Evolutionary conservation across 2,329 filamentous ascomycete genomes (phyloP).

Genomic region (Nectriaceae sp.): DNA sequence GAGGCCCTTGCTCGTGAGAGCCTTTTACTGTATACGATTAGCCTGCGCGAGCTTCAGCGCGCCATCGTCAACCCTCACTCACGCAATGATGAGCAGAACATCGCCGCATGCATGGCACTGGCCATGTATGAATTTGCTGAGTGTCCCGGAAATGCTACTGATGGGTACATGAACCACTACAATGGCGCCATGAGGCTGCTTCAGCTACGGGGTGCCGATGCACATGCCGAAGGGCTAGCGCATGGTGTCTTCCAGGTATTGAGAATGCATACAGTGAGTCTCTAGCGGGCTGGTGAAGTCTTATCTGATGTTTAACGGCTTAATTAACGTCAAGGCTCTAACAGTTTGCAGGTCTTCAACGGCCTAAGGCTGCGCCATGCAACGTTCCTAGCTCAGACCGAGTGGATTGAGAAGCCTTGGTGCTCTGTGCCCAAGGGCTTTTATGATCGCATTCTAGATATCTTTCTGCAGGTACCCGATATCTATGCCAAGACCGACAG

Average conservation of each 20-base stretch:
- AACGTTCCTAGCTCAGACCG: slow-evolving; percentile 6
- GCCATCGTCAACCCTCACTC: slow-evolving; percentile 3
- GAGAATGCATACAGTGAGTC: slow-evolving; percentile 11
- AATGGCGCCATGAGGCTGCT: slow-evolving; percentile 9
- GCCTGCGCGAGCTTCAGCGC: slow-evolving; percentile 4
- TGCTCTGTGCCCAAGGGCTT: neutral
- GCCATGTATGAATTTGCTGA: slow-evolving; percentile 12
- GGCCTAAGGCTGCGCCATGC: slow-evolving; percentile 4
- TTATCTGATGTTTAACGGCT: neutral
- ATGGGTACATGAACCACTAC: slow-evolving; percentile 10
- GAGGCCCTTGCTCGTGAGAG: neutral
- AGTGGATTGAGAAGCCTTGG: slow-evolving; percentile 11
- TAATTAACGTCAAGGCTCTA: neutral
- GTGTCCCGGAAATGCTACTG: slow-evolving; percentile 1
- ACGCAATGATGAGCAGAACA: slow-evolving; percentile 5
- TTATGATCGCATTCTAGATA: slow-evolving; percentile 7
- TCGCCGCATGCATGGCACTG: slow-evolving; percentile 8
- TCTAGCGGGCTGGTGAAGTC: too few relatives aligned
- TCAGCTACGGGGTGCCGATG: slow-evolving; percentile 1
- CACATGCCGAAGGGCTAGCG: slow-evolving; percentile 3
- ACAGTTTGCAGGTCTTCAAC: slow-evolving; percentile 6
- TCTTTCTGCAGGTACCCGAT: slow-evolving; percentile 1
- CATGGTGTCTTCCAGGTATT: slow-evolving; percentile 8
- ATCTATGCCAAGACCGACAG: slow-evolving; percentile 3
- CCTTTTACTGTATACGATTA: slow-evolving; percentile 3